phyloP scores from a whole-genome alignment of 192 early-diverging fungal species.

The Entomortierella beljakovae region DNA sequence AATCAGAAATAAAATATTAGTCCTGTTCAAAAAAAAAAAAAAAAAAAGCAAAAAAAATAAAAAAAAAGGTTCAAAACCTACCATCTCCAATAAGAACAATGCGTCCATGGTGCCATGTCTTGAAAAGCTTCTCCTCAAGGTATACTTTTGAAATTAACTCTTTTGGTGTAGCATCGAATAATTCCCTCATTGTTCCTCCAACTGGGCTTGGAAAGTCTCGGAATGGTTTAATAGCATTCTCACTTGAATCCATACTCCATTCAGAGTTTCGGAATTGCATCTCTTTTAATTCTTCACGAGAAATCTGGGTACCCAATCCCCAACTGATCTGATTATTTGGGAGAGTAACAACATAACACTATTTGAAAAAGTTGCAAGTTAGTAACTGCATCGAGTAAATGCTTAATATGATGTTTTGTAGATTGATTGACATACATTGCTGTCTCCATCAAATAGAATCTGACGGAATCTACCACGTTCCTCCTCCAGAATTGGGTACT shows the following conservation, averaged over 20 bases:
- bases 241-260: not conserved
- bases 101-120: not conserved
- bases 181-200: not conserved
- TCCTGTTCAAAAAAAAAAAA: no score
- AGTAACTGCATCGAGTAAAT: no score
- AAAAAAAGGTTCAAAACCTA: no score
- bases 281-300: not conserved
- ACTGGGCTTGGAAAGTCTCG: not conserved
- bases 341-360: conserved; percentile 11
- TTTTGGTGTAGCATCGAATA: not conserved
- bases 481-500: conserved; percentile 18
- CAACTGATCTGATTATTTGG: conserved; percentile 24
- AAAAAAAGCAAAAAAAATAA: no score
- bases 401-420: not conserved
- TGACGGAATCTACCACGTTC: not conserved
- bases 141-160: not conserved
- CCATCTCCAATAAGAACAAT: not conserved
- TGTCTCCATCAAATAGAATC: not conserved
- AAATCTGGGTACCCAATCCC: not conserved
- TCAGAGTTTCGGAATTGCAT: not conserved
- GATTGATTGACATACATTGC: not conserved
- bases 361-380: not conserved
- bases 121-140: not conserved
- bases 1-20: no score
- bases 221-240: not conserved